Base-by-base conservation (phyloP, 208 protist species). In the Wallacemonas sp. region DNA sequence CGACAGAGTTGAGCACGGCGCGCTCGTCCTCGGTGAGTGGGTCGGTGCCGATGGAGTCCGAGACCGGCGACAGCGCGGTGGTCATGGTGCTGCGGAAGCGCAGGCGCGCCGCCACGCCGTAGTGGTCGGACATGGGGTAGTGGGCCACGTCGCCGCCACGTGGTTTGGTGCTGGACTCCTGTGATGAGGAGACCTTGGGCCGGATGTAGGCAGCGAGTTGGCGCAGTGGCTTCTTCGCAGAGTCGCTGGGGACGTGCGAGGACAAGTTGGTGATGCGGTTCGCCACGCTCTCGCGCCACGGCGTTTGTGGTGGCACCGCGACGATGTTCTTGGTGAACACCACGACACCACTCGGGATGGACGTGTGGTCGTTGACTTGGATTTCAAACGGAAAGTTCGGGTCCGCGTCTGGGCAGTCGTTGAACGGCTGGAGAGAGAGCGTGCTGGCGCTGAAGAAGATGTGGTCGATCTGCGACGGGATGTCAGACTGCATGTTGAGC, bases 91-190 rank as follows among this genome's bases (percentile, higher is more conserved):
- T 36, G 38, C 44, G 47, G 21, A 65, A 38, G 14, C 21, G 34
- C n/a, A 96, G 74, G 19, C 78, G 47, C 14, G 80, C 78, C 8
- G 87, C 87, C n/a, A 96, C 90, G 16, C 90, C 90, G 65, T 87
- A 96, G 83, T 96, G 90, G 56, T 96, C 90, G 1, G 90, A 96
- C 16, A 96, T 52, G 8, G 90, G 83, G 48, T 80, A 91, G 36
- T 67, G 36, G 19, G 67, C 41, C 16, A 14, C 21, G 44, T n/a
- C 9, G 26, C 19, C 14, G 21, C 27, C 19, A 41, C n/a, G 0
- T 23, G 3, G 41, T 2, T 23, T 8, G 5, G 33, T 48, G 16
- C 9, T 27, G 36, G 36, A 6, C 36, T 14, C 9, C 36, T 41
- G 36, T 41, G 36, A 14, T 17, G 36, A 14, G 36, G 9, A 17